Evolutionary conservation across 768 basidiomycete species (phyloP).

Genomic region (Leccinum broughii): DNA sequence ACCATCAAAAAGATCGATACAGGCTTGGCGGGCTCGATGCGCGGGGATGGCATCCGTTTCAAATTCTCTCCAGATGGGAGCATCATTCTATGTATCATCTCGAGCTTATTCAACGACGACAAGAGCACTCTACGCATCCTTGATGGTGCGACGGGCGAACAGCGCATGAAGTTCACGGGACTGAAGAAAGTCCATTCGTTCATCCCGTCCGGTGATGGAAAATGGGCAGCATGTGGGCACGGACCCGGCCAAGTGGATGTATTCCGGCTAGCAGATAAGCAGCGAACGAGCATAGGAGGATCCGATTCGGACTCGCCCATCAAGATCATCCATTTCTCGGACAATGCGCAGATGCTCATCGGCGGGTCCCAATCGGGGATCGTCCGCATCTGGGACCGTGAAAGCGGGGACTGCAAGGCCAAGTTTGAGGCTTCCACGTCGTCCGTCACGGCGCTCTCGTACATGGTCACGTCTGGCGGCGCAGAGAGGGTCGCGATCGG

Average conservation of each 20-base stretch:
- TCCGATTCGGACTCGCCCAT: not conserved
- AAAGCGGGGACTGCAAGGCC: constrained; percentile 14
- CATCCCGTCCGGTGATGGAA: constrained; percentile 7
- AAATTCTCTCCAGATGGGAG: constrained; percentile 17
- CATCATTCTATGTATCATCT: constrained; percentile 5
- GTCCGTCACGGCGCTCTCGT: constrained; percentile 23
- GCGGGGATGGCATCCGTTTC: not conserved
- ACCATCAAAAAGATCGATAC: constrained; percentile 12
- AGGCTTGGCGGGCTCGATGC: not conserved
- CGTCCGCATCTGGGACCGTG: constrained; percentile 23
- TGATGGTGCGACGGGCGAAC: constrained; percentile 12
- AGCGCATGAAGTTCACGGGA: constrained; percentile 7
- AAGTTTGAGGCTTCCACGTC: constrained; percentile 3
- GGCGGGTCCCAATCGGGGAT: constrained; percentile 18
- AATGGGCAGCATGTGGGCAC: constrained; percentile 11
- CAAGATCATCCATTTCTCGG: constrained; percentile 18
- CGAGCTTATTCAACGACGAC: constrained; percentile 3
- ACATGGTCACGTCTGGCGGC: not conserved
- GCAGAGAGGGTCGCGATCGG: constrained; percentile 14
- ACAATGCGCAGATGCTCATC: constrained; percentile 13
- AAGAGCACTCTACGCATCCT: constrained; percentile 14
- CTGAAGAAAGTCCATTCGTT: constrained; percentile 10
- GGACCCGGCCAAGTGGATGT: constrained; percentile 7
- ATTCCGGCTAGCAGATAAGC: not conserved
- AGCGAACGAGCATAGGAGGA: not conserved